Evolutionary conservation across 192 early-diverging fungal genomes (phyloP).

Genomic region (Chytriomyces sp.): DNA sequence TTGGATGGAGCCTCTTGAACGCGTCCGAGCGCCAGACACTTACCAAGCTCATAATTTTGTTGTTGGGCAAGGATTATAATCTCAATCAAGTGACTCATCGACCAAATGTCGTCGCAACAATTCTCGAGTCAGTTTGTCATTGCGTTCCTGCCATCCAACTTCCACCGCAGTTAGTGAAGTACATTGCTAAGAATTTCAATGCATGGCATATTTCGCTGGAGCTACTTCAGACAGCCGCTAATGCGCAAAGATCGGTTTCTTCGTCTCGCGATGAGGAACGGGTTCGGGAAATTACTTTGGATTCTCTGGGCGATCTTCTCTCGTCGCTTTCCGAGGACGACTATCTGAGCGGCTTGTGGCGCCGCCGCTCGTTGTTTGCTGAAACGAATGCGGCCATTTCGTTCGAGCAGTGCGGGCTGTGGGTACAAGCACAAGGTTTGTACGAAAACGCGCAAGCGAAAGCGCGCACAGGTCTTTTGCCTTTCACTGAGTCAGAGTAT

Average conservation of each 20-base stretch:
- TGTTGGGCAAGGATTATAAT: slow-evolving; percentile 93
- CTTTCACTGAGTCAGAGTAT: slow-evolving; percentile 95
- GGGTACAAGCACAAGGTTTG: slow-evolving; percentile 85
- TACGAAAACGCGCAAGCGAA: slow-evolving; percentile 94
- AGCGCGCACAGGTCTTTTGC: slow-evolving; percentile 78
- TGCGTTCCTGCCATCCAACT: slow-evolving; percentile 74
- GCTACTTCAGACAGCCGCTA: slow-evolving; percentile 71
- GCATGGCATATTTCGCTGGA: slow-evolving; percentile 90
- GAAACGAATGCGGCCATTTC: slow-evolving; percentile 98
- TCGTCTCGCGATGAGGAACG: slow-evolving; percentile 77
- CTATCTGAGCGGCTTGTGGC: slow-evolving; percentile 92
- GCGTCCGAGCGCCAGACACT: slow-evolving; percentile 82
- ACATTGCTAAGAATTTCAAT: slow-evolving; percentile 87
- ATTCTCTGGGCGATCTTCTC: slow-evolving; percentile 88
- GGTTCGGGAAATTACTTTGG: slow-evolving; percentile 83
- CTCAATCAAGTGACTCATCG: slow-evolving; percentile 71
- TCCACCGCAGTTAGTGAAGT: slow-evolving; percentile 92
- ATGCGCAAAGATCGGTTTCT: slow-evolving; percentile 17
- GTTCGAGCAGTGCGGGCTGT: slow-evolving; percentile 92
- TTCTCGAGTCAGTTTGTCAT: slow-evolving; percentile 83
- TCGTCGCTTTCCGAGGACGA: slow-evolving; percentile 82
- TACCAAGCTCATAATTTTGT: slow-evolving; percentile 75
- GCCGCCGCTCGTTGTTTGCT: slow-evolving; percentile 79
- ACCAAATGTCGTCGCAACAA: slow-evolving; percentile 94
- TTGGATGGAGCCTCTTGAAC: slow-evolving; percentile 76